phyloP scores from a whole-genome alignment of 2,329 filamentous ascomycete genomes.

The Phyllosticta capitalensis region DNA sequence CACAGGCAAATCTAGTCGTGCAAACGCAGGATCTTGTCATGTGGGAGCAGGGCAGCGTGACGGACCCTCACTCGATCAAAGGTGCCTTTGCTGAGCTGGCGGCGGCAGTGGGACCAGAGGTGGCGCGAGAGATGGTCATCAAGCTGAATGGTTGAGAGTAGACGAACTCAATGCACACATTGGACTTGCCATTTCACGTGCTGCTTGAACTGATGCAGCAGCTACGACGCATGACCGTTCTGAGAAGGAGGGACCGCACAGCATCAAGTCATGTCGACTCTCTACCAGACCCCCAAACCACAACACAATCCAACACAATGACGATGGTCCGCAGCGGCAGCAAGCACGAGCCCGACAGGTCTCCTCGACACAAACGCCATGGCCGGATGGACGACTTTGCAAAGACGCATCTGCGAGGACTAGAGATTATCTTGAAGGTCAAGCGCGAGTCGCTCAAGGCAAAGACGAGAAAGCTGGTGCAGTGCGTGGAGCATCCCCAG shows the following conservation, averaged over 20 bases:
- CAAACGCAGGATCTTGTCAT: slow-evolving; percentile 43
- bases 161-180: no score
- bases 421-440: neutral
- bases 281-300: neutral
- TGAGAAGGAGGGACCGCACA: neutral
- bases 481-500: neutral
- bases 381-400: neutral
- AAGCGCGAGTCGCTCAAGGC: neutral
- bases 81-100: slow-evolving; percentile 57
- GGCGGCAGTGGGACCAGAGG: slow-evolving; percentile 53
- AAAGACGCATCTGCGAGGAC: neutral
- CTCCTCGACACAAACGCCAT: neutral
- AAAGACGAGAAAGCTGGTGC: neutral
- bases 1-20: slow-evolving; percentile 20
- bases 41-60: slow-evolving; percentile 49
- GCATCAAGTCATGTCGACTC: neutral
- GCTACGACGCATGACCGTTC: neutral
- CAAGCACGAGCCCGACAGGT: neutral
- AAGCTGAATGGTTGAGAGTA: neutral
- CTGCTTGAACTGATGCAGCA: neutral
- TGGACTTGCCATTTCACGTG: no score
- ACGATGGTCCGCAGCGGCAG: neutral
- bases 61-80: slow-evolving; percentile 46
- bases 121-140: slow-evolving; percentile 49
- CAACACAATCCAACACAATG: neutral